These are phyloP conservation scores for Myrica gale DNA, from an alignment of 306 rosid species.

Conservation along the genomic window DNA sequence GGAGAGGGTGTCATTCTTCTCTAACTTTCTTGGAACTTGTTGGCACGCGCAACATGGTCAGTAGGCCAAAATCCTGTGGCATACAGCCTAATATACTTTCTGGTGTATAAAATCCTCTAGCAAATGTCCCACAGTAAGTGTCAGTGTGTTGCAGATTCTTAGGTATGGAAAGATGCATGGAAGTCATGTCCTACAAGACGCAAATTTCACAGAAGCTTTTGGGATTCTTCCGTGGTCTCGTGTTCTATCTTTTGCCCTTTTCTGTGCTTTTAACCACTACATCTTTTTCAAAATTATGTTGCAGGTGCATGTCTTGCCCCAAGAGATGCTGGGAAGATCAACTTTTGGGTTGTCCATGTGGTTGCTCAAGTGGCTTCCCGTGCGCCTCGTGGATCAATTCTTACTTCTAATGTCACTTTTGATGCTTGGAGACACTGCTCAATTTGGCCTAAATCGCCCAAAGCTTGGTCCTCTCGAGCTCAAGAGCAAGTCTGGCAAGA, in stretches of 20 bases:
- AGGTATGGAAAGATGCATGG: constrained; percentile 37
- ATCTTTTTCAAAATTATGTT: neutral
- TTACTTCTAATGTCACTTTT: constrained; percentile 69
- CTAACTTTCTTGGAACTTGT: constrained; percentile 51
- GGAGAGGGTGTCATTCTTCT: constrained; percentile 28
- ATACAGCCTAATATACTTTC: constrained; percentile 21
- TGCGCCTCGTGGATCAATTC: constrained; percentile 71
- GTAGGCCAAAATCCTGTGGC: constrained; percentile 42
- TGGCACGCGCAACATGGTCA: constrained; percentile 70
- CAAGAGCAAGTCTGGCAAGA: constrained; percentile 73
- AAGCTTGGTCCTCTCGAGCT: constrained; percentile 78
- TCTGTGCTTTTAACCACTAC: constrained; percentile 24
- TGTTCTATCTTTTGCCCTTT: constrained; percentile 34
- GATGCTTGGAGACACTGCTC: constrained; percentile 85
- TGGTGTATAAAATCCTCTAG: constrained; percentile 17
- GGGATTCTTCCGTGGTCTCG: constrained; percentile 20
- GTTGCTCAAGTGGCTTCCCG: constrained; percentile 80
- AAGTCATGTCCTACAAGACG: neutral
- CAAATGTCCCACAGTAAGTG: constrained; percentile 20
- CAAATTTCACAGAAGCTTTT: neutral
- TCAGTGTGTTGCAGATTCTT: constrained; percentile 31
- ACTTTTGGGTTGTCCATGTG: constrained; percentile 92
- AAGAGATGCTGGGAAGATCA: constrained; percentile 87
- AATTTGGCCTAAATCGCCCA: constrained; percentile 73
- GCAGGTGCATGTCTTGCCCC: constrained; percentile 95